Base-by-base conservation (phyloP, 495 filamentous ascomycete genomes). In the Lophiotrema nucula region DNA sequence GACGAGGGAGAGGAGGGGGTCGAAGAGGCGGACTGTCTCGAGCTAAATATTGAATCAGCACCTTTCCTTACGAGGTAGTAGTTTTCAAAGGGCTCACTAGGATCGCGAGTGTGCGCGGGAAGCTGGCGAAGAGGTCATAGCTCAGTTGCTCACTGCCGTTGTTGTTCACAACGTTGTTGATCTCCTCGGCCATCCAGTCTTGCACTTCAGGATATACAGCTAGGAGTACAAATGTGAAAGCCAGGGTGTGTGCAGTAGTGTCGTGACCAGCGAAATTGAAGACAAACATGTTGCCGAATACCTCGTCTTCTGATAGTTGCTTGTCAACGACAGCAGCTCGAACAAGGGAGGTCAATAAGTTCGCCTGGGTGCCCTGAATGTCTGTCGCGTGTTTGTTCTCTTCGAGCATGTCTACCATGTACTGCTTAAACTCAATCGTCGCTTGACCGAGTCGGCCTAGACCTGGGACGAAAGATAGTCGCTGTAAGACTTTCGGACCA, bases 1-100 rank as follows among this genome's bases (percentile, higher is more conserved):
- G 25, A 74, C 72, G 22, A 76, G 57, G 16, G 64, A 68, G 4
- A 66, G 60, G 12, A 76, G 57, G 11, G 58, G 59, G 28, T 39
- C 47, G 33, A 62, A 62, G 50, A 62, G 52, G 38, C 58, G 63
- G 21, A 66, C 48, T 18, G 53, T 66, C 47, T 66, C 58, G 39
- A 41, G 47, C 58, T 58, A 19, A 22, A 25, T 16, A 16, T 12
- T 28, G 15, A 27, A 21, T 21, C 13, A 23, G 22, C 10, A n/a
- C 15, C 31, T 35, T n/a, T n/a, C n/a, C n/a, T n/a, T n/a, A n/a
- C n/a, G n/a, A 27, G 44, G n/a, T 6, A 26, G 37, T 10, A 3
- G 6, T 3, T 24, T 25, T 15, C 31, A 35, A 18, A 21, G 26
- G 13, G 25, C 42, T 18, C 24, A 57, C 59, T 38, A 62, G 39